Base-by-base conservation (phyloP, 176 grass and related monocot genomes). In the Oryza brachyantha region DNA sequence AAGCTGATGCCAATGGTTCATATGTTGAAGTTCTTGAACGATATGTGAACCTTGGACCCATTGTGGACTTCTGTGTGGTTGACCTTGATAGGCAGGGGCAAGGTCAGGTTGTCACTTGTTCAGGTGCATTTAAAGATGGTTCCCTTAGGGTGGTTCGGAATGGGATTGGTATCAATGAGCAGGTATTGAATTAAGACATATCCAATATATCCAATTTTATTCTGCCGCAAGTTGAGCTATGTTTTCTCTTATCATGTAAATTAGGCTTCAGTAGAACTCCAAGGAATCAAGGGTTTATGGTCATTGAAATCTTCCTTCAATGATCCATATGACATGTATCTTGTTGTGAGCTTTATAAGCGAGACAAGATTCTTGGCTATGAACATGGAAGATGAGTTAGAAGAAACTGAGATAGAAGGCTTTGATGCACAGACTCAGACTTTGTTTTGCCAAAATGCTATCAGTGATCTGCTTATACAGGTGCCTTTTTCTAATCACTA, bases 251-350 rank as follows among this genome's bases (percentile, higher is more conserved):
- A 40, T 32, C 57, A 24, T 71, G 43, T 78, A 43, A 43, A 78
- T 58, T 84, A 98, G 95, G 95, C 92, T 80, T 91, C 95, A 76
- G 95, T 98, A 70, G 92, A 94, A 81, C 89, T 98, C 50, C 91
- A 98, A 90, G 95, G 95, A 29, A 98, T 98, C 81, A 98, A 94
- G 69, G 95, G 95, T 72, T 73, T 98, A 40, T 98, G 95, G 95
- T 94, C 95, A 17, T 64, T 98, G 65, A 84, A 89, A 62, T 92
- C 87, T 77, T 94, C 95, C 7, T 92, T 85, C 73, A 82, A 68
- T 68, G 92, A 98, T 73, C 85, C 81, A 1, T 84, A 92, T 19
- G 87, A 98, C 38, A 94, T 84, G 46, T 94, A 92, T 85, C 78
- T 98, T 72, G 95, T 94, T 4, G 95, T 98, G 72, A 98, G 95